Percentiles rank a stretch among this genome's conserved stretches.
Evolutionary conservation across 129 eudicot genomes (phyloP).

Genomic region (Arctium lappa): DNA sequence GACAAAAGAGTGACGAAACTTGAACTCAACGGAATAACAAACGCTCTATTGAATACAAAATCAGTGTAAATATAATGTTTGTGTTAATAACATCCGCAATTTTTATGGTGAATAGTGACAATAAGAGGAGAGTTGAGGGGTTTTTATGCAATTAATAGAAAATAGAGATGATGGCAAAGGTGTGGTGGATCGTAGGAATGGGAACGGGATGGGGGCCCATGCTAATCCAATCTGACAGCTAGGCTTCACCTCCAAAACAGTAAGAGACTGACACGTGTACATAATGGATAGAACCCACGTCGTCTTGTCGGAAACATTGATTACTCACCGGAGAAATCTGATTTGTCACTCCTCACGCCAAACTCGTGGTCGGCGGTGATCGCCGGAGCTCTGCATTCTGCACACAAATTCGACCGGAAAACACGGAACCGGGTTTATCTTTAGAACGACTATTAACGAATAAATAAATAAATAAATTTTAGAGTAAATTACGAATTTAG

Average conservation of each 20-base stretch:
- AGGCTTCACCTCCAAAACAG: conserved; percentile 28
- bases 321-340: conserved; percentile 1
- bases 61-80: not conserved
- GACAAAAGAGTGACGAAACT: not conserved
- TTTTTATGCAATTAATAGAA: not conserved
- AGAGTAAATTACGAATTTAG: too few species aligned
- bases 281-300: conserved; percentile 24
- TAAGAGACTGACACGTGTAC: conserved; percentile 34
- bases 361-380: not conserved
- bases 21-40: too few species aligned
- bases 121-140: not conserved
- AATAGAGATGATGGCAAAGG: not conserved
- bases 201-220: not conserved
- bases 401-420: not conserved
- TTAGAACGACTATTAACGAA: not conserved
- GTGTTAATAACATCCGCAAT: not conserved
- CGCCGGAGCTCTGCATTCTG: not conserved
- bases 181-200: conserved; percentile 11
- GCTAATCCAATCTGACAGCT: conserved; percentile 30
- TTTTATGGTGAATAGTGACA: not conserved
- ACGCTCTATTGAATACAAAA: too few species aligned
- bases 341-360: conserved; percentile 17
- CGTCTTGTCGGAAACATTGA: conserved; percentile 17
- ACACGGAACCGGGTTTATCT: not conserved
- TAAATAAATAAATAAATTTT: not conserved